Conservation (phyloP, 164 flowering plant genomes). For the Tinospora cordifolia region DNA sequence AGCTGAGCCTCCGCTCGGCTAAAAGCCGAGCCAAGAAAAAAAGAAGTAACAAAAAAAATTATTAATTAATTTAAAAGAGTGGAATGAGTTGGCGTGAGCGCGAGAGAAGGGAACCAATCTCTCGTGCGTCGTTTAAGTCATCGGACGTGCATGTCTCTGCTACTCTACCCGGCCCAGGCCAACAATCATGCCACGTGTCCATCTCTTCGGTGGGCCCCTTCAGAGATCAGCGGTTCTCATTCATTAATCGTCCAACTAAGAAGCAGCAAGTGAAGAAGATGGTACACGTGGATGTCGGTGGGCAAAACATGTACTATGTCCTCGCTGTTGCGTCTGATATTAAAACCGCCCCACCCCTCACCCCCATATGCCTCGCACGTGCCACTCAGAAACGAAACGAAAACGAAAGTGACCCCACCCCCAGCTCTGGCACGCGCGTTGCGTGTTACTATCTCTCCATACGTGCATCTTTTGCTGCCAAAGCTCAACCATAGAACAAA, state of each 20-base stretch:
- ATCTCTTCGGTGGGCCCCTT: not conserved
- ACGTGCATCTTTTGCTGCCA: conserved; percentile 6
- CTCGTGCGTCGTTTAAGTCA: conserved; percentile 4
- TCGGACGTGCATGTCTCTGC: conserved; percentile 6
- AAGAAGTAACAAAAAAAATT: not conserved
- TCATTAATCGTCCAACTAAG: too few relatives aligned
- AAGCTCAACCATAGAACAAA: not conserved
- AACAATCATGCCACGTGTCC: not conserved
- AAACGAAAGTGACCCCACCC: too few relatives aligned
- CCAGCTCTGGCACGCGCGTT: conserved; percentile 4
- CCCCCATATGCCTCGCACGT: not conserved
- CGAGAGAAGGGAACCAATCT: not conserved
- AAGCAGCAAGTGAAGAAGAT: too few relatives aligned
- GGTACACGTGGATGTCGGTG: too few relatives aligned
- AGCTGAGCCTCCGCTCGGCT: too few relatives aligned
- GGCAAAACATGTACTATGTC: too few relatives aligned
- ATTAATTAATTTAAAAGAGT: not conserved
- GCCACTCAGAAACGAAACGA: too few relatives aligned
- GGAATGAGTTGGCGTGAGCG: not conserved
- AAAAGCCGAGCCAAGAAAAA: not conserved
- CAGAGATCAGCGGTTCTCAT: too few relatives aligned
- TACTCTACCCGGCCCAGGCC: not conserved
- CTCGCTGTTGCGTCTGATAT: too few relatives aligned
- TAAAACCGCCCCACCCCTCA: not conserved
- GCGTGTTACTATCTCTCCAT: conserved; percentile 6